A percentile compares a stretch with the other conserved stretches of the same genome.
phyloP scores from a whole-genome alignment of 2,329 filamentous ascomycete species.

The Graphilbum ipis-grandicollis region DNA sequence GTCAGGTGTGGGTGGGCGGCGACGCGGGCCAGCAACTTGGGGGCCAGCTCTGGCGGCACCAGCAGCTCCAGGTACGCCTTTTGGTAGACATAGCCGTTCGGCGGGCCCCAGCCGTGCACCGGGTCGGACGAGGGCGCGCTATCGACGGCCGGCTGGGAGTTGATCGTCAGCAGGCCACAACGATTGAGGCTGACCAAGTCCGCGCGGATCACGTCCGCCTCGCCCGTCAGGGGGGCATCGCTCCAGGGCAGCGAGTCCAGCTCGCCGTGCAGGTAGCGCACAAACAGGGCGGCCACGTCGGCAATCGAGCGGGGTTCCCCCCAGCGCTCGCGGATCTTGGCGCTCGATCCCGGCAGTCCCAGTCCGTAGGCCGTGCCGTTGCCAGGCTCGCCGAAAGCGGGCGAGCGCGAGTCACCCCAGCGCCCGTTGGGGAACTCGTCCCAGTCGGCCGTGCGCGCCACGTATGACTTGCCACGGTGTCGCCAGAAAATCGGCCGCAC shows the following conservation, averaged over 20 bases:
- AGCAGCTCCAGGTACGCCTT: conserved; percentile 93
- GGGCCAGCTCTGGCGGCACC: conserved; percentile 62
- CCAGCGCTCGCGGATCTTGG: conserved; percentile 91
- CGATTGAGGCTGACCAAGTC: conserved; percentile 69
- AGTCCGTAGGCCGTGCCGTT: conserved; percentile 85
- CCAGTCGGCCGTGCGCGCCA: conserved; percentile 93
- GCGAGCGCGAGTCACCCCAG: conserved; percentile 94
- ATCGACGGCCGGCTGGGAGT: conserved; percentile 90
- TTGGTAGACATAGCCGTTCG: conserved; percentile 93
- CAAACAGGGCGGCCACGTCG: conserved; percentile 71
- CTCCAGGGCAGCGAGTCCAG: conserved; percentile 85
- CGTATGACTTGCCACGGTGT: conserved; percentile 89
- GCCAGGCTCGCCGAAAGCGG: conserved; percentile 88
- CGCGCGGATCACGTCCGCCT: conserved; percentile 61
- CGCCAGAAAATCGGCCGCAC: conserved; percentile 98
- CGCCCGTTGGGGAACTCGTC: conserved; percentile 97
- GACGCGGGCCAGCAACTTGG: conserved; percentile 61
- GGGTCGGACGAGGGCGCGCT: conserved; percentile 77
- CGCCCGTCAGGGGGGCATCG: conserved; percentile 67
- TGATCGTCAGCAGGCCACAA: conserved; percentile 82
- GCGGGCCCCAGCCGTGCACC: conserved; percentile 83
- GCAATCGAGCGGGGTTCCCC: conserved; percentile 64
- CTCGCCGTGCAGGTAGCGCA: conserved; percentile 67
- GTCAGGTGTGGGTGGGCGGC: conserved; percentile 67
- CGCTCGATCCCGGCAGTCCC: conserved; percentile 83